phyloP scores from a whole-genome alignment of 1,139 yeast genomes.

The Yueomyces sp. region DNA sequence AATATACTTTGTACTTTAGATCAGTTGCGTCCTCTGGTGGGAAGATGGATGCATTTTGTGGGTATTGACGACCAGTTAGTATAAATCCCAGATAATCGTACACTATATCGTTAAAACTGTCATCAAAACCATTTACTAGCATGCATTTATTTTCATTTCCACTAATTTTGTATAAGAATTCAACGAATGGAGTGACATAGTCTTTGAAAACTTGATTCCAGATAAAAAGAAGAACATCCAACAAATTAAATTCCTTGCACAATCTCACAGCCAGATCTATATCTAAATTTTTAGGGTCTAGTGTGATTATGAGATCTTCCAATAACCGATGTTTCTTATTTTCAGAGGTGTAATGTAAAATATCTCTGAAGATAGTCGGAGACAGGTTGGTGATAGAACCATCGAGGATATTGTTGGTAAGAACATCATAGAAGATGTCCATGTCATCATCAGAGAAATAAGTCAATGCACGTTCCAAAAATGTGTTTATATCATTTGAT shows the following conservation, averaged over 20 bases:
- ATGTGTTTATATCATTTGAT: conserved; percentile 1
- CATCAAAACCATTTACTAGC: conserved; percentile 2
- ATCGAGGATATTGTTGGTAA: conserved; percentile 39
- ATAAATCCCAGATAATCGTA: conserved; percentile 54
- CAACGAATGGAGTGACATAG: conserved; percentile 53
- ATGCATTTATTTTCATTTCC: conserved; percentile 1
- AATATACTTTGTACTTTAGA: conserved; percentile 40
- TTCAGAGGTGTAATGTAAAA: conserved; percentile 39
- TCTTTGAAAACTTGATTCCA: conserved; percentile 59
- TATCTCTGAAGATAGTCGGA: conserved; percentile 45
- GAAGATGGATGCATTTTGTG: conserved; percentile 43
- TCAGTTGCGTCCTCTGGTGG: conserved; percentile 11
- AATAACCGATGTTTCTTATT: conserved; percentile 34
- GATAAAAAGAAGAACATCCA: conserved; percentile 52
- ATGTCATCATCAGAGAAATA: conserved; percentile 21
- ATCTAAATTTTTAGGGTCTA: conserved; percentile 58
- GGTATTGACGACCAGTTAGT: conserved; percentile 70
- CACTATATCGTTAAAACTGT: conserved; percentile 22
- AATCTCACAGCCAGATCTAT: conserved; percentile 56
- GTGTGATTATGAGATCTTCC: conserved; percentile 52
- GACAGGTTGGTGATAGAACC: conserved; percentile 39
- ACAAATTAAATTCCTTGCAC: conserved; percentile 41
- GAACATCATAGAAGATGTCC: conserved; percentile 33
- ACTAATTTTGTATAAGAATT: conserved; percentile 16
- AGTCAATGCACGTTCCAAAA: conserved; percentile 41